A percentile compares a stretch with the other conserved stretches of the same genome.
Evolutionary conservation across 805 yeast genomes (phyloP).

Genomic region (Teunomyces barrocoloradensis): DNA sequence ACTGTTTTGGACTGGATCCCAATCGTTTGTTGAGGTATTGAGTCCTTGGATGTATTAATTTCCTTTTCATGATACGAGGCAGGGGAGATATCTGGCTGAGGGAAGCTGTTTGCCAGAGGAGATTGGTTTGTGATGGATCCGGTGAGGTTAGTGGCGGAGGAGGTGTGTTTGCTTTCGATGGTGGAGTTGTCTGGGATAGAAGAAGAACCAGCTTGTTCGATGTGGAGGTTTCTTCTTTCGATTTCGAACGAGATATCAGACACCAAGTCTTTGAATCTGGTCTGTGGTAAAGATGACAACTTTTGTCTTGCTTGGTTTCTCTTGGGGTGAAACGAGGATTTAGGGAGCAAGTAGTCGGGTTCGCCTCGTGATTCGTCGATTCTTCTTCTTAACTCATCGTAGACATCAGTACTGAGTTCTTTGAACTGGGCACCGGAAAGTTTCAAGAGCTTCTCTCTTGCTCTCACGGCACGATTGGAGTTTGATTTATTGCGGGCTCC

Average conservation of each 20-base stretch:
- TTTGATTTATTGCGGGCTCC: constrained; percentile 38
- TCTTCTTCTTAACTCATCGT: constrained; percentile 86
- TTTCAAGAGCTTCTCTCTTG: constrained; percentile 80
- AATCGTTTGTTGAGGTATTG: constrained; percentile 20
- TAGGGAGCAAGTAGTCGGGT: constrained; percentile 66
- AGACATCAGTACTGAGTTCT: constrained; percentile 91
- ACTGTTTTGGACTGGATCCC: constrained; percentile 65
- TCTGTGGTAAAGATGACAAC: constrained; percentile 75
- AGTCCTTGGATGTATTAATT: constrained; percentile 4
- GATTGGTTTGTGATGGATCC: not conserved
- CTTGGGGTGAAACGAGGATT: constrained; percentile 79
- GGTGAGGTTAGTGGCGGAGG: not conserved
- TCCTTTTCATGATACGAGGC: constrained; percentile 1
- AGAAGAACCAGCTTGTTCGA: constrained; percentile 11
- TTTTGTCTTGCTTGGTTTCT: constrained; percentile 95
- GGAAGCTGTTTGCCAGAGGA: not conserved
- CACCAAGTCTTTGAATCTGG: constrained; percentile 85
- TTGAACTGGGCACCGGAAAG: constrained; percentile 78
- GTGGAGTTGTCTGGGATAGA: constrained; percentile 1
- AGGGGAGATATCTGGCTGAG: not conserved
- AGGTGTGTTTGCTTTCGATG: not conserved
- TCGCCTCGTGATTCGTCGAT: constrained; percentile 55
- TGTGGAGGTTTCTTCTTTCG: constrained; percentile 66
- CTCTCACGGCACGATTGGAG: constrained; percentile 69
- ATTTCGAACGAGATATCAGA: constrained; percentile 87